Base-by-base conservation (phyloP, 345 rosid genomes). In the Eucalyptus polyanthemos region DNA sequence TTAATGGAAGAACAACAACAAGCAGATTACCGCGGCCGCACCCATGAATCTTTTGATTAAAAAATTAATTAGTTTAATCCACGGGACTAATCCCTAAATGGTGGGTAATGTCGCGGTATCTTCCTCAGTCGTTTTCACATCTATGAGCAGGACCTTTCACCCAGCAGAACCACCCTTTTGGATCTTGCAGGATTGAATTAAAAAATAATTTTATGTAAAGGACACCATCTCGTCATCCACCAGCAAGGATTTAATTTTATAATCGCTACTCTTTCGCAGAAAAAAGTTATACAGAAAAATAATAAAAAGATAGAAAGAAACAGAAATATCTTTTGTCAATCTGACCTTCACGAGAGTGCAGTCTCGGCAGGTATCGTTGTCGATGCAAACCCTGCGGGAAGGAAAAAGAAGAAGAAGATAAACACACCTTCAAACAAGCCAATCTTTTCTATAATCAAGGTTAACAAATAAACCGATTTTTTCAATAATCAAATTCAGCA, bases 301-400 rank as follows among this genome's bases (percentile, higher is more conserved):
- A 27, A 13, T 6, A 62, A 27, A 60, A 25, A 40, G 19, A 47
- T 24, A 25, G 65, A 29, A 56, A 51, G 13, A 27, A 34, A 14
- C 9, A 65, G 40, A 42, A 67, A 13, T 45, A 34, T 56, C 11
- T 27, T 67, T 86, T 53, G 29, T 56, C 31, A 21, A 87, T 60
- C 87, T 85, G 17, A 97, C 99, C 99, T 97, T 98, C 58, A 97
- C 95, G 85, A 98, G 96, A 80, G 99, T 97, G 92, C 99, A 95
- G 89, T 95, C 94, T 67, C 89, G 93, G 93, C 87, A 95, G 80
- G 97, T 27, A 27, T 98, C 97, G 86, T 97, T 98, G 91, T 98
- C 99, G 65, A 96, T 93, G 87, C 97, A 95, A 92, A 98, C 98
- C 92, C 98, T 98, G 93, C 80, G 44, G 25, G 58, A 22, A 22